Conservation (phyloP, 2,329 filamentous ascomycete genomes). For the Penicillium decumbens region DNA sequence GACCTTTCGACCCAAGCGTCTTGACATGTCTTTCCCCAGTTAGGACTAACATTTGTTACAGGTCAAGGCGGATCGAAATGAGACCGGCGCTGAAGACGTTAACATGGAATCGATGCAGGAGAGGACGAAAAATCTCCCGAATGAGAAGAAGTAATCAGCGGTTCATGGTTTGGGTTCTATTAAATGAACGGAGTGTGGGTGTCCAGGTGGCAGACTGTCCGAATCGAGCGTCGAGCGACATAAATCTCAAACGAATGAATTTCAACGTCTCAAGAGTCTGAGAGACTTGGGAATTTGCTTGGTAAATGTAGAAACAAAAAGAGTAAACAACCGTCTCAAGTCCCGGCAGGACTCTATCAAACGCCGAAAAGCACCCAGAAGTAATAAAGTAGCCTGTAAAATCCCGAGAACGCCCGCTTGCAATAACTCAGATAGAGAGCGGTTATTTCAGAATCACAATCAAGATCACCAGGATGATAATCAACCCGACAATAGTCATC, state of each 20-base stretch:
- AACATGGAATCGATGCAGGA: slow-evolving; percentile 53
- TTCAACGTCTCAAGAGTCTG: background rate
- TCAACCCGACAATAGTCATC: slow-evolving; percentile 73
- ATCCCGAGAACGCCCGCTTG: slow-evolving; percentile 20
- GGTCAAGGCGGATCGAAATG: slow-evolving; percentile 59
- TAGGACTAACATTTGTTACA: slow-evolving; percentile 16
- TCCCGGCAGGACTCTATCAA: background rate
- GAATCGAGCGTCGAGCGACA: background rate
- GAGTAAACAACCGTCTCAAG: background rate
- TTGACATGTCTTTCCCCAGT: background rate
- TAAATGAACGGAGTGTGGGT: background rate
- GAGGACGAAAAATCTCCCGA: slow-evolving; percentile 50
- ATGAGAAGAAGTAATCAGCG: slow-evolving; percentile 3
- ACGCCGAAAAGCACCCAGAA: background rate
- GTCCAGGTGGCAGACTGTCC: background rate
- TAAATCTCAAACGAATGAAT: background rate
- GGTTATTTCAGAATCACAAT: slow-evolving; percentile 73
- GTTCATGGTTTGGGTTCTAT: background rate
- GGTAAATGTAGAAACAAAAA: background rate
- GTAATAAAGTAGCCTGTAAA: background rate
- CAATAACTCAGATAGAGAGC: slow-evolving; percentile 2
- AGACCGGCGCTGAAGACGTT: slow-evolving; percentile 39
- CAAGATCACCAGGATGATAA: slow-evolving; percentile 74
- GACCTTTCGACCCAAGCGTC: background rate
- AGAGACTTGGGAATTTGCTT: background rate